Base-by-base conservation (phyloP, 116 monocot species). In the Iris pallida region DNA sequence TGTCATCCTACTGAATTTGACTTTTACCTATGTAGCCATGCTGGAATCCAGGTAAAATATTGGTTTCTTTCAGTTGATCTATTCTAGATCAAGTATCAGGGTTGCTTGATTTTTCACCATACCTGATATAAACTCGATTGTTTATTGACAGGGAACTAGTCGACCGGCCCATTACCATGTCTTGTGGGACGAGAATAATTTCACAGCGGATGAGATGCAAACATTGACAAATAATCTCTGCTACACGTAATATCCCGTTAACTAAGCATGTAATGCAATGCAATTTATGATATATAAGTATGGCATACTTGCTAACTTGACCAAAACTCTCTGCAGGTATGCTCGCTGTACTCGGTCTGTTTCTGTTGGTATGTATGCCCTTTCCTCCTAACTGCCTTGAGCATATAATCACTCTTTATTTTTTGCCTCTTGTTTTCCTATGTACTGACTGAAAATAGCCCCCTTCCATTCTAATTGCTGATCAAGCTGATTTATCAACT, bases 151-250 rank as follows among this genome's bases (percentile, higher is more conserved):
- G 85, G 85, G 85, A 57, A 92, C 92, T 16, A 92, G 86, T 40
- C 42, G 92, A 51, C 92, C 92, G n/a, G 81, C 88, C 1, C 92
- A 92, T 61, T 92, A 92, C 53, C 92, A 92, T 77, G 92, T 92
- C 41, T 63, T 92, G 0, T 92, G 83, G 80, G 92, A 92, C 58
- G 92, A 92, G 58, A 92, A 88, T 67, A 85, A 88, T 41, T 92
- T 88, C 61, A 76, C 75, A 12, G 92, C 92, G 40, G 92, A 92
- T 68, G 88, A 81, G 47, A 85, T 92, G 56, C 92, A 92, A 73
- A 79, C 86, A 13, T 68, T 92, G 53, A 92, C 92, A 7, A 86
- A 92, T 70, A 92, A 92, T 63, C 83, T 92, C 30, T 92, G 92
- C 58, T 88, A 93, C 67, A 93, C 93, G 84, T 93, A 86, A 61